Conservation (phyloP, 768 basidiomycete species). For the Tylopilus intermedius region DNA sequence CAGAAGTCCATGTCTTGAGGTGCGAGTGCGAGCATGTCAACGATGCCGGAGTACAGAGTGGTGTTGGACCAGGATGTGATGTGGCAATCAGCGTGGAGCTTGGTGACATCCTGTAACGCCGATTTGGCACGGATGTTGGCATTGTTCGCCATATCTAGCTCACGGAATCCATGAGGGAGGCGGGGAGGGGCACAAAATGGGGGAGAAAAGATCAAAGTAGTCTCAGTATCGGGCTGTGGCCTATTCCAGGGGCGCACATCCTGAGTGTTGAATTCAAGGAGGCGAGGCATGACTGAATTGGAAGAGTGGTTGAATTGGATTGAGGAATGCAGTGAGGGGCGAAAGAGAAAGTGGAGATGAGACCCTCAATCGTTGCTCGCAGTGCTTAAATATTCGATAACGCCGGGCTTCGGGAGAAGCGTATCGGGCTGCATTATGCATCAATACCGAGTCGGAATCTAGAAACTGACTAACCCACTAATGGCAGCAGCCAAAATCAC, state of each 20-base stretch:
- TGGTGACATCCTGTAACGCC: not conserved
- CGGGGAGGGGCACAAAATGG: not conserved
- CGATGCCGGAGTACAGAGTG: not conserved
- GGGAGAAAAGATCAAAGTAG: not conserved
- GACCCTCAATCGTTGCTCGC: no score
- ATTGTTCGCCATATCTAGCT: not conserved
- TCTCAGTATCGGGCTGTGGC: not conserved
- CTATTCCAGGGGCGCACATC: not conserved
- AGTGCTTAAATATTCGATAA: no score
- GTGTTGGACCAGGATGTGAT: not conserved
- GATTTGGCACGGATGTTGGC: not conserved
- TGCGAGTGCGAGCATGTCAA: not conserved
- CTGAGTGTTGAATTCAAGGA: not conserved
- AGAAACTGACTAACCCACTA: no score
- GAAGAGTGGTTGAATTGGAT: no score
- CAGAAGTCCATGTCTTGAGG: conserved; percentile 13
- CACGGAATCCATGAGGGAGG: not conserved
- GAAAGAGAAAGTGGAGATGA: no score
- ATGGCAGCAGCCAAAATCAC: no score
- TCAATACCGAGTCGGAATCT: no score
- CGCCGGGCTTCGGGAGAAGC: no score
- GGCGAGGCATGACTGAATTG: not conserved
- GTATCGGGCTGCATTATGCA: no score
- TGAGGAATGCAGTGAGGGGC: no score
- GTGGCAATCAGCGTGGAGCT: conserved; percentile 5